Conservation (phyloP, 2,329 filamentous ascomycete genomes). For the Arthrinium puccinioides region DNA sequence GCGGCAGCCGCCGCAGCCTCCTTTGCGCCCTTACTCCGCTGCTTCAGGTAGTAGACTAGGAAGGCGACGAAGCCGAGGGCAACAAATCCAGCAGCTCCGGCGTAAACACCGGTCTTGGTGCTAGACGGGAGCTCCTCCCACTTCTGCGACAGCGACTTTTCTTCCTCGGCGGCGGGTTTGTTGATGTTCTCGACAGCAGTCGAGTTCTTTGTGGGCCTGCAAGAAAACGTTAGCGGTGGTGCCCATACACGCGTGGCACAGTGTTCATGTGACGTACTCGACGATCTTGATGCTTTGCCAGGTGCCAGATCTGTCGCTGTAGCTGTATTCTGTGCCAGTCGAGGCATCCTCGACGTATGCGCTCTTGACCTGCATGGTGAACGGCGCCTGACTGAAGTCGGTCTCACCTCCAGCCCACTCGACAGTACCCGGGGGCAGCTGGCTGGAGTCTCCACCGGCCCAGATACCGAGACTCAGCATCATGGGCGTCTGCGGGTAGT, state of each 20-base stretch:
- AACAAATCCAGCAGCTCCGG: conserved; percentile 36
- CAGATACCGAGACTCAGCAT: conserved; percentile 61
- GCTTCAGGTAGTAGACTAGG: conserved; percentile 47
- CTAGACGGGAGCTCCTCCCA: conserved; percentile 42
- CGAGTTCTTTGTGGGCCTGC: conserved; percentile 46
- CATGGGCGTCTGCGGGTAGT: conserved; percentile 74
- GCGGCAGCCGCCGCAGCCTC: conserved; percentile 42
- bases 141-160: conserved; percentile 42
- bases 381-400: conserved; percentile 59
- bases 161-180: conserved; percentile 13
- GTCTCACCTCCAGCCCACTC: conserved; percentile 65
- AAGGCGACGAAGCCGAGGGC: conserved; percentile 23
- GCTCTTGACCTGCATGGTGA: conserved; percentile 66
- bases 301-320: conserved; percentile 51
- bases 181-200: conserved; percentile 40
- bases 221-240: neutral
- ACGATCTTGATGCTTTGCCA: conserved; percentile 57
- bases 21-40: conserved; percentile 42
- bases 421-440: conserved; percentile 50
- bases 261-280: conserved; percentile 33
- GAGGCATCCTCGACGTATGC: conserved; percentile 49
- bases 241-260: neutral
- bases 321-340: conserved; percentile 58
- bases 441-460: conserved; percentile 51
- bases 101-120: conserved; percentile 48